A percentile compares a stretch with the other conserved stretches of the same genome.
phyloP scores from a whole-genome alignment of 2,329 filamentous ascomycete genomes.

The Thielaviopsis euricoi region DNA sequence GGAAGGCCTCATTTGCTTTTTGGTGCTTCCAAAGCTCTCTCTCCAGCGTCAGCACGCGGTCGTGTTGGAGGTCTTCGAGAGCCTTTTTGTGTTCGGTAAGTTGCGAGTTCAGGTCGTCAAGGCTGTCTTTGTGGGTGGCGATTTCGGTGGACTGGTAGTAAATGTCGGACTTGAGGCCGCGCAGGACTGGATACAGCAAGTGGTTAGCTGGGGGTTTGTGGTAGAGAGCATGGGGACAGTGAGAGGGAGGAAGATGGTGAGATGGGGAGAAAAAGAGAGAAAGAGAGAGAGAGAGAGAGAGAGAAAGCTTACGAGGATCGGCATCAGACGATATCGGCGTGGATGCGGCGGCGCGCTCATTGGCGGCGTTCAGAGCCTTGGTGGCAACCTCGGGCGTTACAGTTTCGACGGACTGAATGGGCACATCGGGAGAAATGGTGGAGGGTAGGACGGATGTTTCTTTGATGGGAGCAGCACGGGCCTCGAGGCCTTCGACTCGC shows the following conservation, averaged over 20 bases:
- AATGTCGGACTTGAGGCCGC: conserved; percentile 75
- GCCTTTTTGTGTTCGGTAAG: conserved; percentile 64
- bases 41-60: conserved; percentile 78
- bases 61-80: conserved; percentile 70
- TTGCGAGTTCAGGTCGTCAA: conserved; percentile 71
- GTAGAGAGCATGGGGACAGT: too few species aligned
- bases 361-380: conserved; percentile 43
- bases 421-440: conserved; percentile 23
- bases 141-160: conserved; percentile 89
- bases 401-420: conserved; percentile 24
- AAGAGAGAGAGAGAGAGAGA: conserved; percentile 15
- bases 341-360: conserved; percentile 24
- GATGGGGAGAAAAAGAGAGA: too few species aligned
- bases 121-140: conserved; percentile 69
- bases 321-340: conserved; percentile 30
- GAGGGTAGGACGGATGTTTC: neutral
- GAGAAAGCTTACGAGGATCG: conserved; percentile 20
- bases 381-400: conserved; percentile 66
- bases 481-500: conserved; percentile 70
- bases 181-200: conserved; percentile 62
- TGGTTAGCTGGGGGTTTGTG: too few species aligned
- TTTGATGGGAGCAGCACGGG: conserved; percentile 45
- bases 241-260: too few species aligned
- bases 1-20: conserved; percentile 95
- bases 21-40: conserved; percentile 92